Evolutionary conservation across 805 yeast genomes (phyloP).

Genomic region (Wickerhamiella shivajii): DNA sequence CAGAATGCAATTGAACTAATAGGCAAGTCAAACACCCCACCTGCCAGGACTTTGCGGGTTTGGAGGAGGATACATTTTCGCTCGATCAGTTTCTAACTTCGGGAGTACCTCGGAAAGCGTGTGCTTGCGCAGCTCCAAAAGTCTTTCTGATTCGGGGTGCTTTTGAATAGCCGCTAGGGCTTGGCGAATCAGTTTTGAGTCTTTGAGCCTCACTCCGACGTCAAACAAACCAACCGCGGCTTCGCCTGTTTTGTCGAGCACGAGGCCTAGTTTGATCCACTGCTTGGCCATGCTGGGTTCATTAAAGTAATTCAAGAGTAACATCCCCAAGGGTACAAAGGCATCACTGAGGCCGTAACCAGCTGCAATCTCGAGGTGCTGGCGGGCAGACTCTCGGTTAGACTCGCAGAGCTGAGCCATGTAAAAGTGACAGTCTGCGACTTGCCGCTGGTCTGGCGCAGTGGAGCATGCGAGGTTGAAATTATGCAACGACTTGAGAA

Average conservation of each 20-base stretch:
- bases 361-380: constrained; percentile 66
- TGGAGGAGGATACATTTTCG: too few species aligned
- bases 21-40: too few species aligned
- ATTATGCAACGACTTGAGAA: constrained; percentile 37
- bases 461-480: constrained; percentile 47
- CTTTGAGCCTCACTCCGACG: constrained; percentile 11
- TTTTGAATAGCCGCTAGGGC: too few species aligned
- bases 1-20: too few species aligned
- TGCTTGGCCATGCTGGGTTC: constrained; percentile 45
- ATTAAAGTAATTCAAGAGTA: constrained; percentile 66
- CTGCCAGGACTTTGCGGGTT: too few species aligned
- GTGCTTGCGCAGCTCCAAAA: too few species aligned
- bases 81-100: too few species aligned
- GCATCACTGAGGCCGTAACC: constrained; percentile 64
- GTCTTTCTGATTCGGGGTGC: too few species aligned
- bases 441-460: constrained; percentile 37
- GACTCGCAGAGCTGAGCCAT: constrained; percentile 55
- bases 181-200: too few species aligned
- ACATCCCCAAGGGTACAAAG: constrained; percentile 60
- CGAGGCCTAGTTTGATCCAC: constrained; percentile 69
- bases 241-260: constrained; percentile 16
- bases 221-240: constrained; percentile 18
- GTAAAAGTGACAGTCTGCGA: constrained; percentile 62
- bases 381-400: constrained; percentile 49
- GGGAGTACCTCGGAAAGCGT: too few species aligned